These are phyloP conservation scores for Alternaria longipes DNA, from an alignment of 2,329 filamentous ascomycete species.

Conservation along the genomic window DNA sequence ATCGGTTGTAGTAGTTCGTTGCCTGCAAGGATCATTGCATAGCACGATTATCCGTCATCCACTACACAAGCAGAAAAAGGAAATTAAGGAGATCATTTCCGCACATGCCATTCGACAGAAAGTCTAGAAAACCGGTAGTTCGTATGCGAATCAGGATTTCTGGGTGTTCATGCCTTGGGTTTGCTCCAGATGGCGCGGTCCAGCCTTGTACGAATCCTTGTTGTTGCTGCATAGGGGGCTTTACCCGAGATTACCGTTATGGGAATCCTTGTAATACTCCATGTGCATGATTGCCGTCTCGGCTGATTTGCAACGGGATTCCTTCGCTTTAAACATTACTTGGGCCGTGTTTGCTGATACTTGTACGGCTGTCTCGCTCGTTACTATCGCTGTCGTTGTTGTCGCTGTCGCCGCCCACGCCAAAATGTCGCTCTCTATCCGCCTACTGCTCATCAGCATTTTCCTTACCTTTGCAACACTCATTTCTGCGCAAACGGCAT, in stretches of 20 bases:
- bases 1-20: conserved; percentile 28
- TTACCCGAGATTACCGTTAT: conserved; percentile 48
- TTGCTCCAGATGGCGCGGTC: conserved; percentile 19
- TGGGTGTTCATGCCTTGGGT: conserved; percentile 27
- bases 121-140: conserved; percentile 17
- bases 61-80: conserved; percentile 24
- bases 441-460: conserved; percentile 45
- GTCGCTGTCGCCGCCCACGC: conserved; percentile 17
- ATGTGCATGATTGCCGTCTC: conserved; percentile 28
- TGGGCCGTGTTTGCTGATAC: conserved; percentile 24
- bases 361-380: conserved; percentile 23
- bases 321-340: conserved; percentile 27
- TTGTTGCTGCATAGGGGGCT: conserved; percentile 33
- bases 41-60: conserved; percentile 23
- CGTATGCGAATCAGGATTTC: conserved; percentile 31
- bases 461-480: conserved; percentile 37
- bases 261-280: conserved; percentile 29
- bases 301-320: conserved; percentile 25
- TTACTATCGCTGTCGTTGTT: conserved; percentile 24
- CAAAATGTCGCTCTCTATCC: conserved; percentile 46
- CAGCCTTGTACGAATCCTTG: conserved; percentile 36
- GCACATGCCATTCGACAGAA: conserved; percentile 21
- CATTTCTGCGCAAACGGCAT: conserved; percentile 39
- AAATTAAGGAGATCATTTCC: conserved; percentile 42
- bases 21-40: conserved; percentile 34